phyloP scores from a whole-genome alignment of 2,329 filamentous ascomycete species.

The Stemphylium beticola region DNA sequence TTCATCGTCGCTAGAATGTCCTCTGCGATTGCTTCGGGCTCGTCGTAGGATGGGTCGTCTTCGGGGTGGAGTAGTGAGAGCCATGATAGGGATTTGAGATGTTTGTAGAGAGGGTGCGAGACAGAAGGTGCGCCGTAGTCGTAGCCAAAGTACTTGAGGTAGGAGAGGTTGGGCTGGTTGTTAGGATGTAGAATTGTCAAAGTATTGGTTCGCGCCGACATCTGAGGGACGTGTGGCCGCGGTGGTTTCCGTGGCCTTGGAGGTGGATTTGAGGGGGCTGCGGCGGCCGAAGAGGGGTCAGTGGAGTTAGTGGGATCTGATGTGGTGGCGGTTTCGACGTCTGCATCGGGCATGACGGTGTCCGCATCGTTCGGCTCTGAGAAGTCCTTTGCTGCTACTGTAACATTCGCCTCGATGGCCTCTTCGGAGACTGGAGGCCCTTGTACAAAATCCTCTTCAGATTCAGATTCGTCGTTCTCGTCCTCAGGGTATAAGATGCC shows the following conservation, averaged over 20 bases:
- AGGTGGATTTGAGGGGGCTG: constrained; percentile 29
- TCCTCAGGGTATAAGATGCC: constrained; percentile 70
- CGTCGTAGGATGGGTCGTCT: constrained; percentile 75
- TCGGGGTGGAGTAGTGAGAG: constrained; percentile 83
- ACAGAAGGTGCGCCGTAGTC: constrained; percentile 69
- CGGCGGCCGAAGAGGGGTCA: constrained; percentile 3
- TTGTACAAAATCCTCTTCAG: constrained; percentile 1
- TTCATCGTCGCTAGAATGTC: constrained; percentile 74
- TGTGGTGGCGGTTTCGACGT: constrained; percentile 22
- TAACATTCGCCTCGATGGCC: constrained; percentile 5
- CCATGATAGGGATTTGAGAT: constrained; percentile 88
- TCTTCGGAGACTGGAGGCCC: neutral
- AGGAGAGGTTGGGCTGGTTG: constrained; percentile 83
- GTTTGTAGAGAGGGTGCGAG: constrained; percentile 77
- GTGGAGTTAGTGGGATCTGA: constrained; percentile 1
- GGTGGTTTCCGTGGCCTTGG: constrained; percentile 35
- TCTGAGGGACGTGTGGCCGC: constrained; percentile 54
- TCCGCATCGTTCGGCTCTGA: neutral
- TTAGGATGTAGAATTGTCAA: constrained; percentile 82
- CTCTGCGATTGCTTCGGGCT: constrained; percentile 65
- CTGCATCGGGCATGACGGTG: constrained; percentile 13
- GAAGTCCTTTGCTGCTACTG: neutral
- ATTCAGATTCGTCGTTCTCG: constrained; percentile 36
- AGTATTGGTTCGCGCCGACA: constrained; percentile 74
- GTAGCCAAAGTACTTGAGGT: constrained; percentile 89